A percentile compares a stretch with the other conserved stretches of the same genome.
phyloP scores from a whole-genome alignment of 2,329 filamentous ascomycete species.

The Rhynchosporium graminicola region DNA sequence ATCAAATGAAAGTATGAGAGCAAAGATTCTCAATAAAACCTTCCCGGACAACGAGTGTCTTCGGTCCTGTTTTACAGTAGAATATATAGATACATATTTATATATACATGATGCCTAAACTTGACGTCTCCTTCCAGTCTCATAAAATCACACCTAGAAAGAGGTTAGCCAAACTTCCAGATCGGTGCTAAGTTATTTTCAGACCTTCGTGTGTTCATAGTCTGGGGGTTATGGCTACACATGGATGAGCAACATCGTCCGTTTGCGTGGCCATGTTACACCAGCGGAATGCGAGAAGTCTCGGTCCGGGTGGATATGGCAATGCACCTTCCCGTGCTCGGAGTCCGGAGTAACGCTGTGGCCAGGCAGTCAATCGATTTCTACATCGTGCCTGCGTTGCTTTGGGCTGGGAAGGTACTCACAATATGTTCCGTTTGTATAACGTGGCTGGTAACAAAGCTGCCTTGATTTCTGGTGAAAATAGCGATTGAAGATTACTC shows the following conservation, averaged over 20 bases:
- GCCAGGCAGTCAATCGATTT: not conserved
- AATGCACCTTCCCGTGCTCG: conserved; percentile 10
- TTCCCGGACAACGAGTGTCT: too few relatives aligned
- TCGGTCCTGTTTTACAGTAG: too few relatives aligned
- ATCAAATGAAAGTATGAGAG: not conserved
- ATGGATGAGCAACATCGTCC: not conserved
- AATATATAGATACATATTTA: too few relatives aligned
- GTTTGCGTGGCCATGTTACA: conserved; percentile 3
- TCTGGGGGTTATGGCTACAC: too few relatives aligned
- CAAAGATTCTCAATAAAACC: too few relatives aligned
- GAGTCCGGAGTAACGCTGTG: not conserved
- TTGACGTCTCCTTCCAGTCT: too few relatives aligned
- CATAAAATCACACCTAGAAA: too few relatives aligned
- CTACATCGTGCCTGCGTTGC: not conserved
- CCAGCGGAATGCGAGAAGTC: conserved; percentile 5
- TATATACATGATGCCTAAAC: too few relatives aligned
- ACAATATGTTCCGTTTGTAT: not conserved
- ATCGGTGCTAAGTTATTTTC: too few relatives aligned
- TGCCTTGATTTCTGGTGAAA: not conserved
- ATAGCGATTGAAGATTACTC: not conserved
- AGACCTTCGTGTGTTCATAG: too few relatives aligned
- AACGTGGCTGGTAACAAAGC: not conserved
- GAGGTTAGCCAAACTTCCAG: too few relatives aligned
- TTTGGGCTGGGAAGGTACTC: not conserved
- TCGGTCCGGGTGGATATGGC: not conserved